phyloP scores from a whole-genome alignment of 2,329 filamentous ascomycete species.

The Pseudogymnoascus sp. region DNA sequence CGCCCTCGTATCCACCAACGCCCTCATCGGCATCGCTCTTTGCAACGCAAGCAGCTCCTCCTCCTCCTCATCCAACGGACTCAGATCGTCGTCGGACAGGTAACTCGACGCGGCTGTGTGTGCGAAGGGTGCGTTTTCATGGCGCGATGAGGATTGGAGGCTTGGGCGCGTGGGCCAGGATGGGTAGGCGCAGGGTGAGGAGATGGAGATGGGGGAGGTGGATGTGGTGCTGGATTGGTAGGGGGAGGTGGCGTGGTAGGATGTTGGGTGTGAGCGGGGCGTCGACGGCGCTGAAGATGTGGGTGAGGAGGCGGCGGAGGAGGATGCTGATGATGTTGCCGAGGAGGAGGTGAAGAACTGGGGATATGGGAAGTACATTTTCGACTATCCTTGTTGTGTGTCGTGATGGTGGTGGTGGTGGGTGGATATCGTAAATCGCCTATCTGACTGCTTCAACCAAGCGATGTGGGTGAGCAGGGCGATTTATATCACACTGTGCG shows the following conservation, averaged over 20 bases:
- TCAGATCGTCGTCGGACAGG: not conserved
- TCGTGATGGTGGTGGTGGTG: not conserved
- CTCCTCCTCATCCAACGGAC: not conserved
- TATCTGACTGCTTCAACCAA: not conserved
- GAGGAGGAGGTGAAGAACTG: not conserved
- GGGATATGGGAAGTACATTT: not conserved
- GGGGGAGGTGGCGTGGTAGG: slow-evolving; percentile 3
- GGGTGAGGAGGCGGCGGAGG: not conserved
- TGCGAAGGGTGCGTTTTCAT: not conserved
- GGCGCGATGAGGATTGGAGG: not conserved
- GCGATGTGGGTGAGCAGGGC: not conserved
- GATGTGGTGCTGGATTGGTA: not conserved
- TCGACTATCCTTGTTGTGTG: not conserved
- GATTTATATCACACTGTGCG: not conserved
- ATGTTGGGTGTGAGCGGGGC: not conserved
- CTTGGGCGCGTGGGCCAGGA: not conserved
- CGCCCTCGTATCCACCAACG: not conserved
- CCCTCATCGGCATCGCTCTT: not conserved
- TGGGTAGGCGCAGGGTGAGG: slow-evolving; percentile 1
- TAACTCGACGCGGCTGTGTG: not conserved
- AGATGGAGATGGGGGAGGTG: not conserved
- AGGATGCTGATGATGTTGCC: not conserved
- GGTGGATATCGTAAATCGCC: not conserved
- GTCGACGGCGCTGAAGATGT: not conserved
- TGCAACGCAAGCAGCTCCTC: not conserved